Conservation (phyloP, 305 asterid genomes). For the Fraxinus latifolia region DNA sequence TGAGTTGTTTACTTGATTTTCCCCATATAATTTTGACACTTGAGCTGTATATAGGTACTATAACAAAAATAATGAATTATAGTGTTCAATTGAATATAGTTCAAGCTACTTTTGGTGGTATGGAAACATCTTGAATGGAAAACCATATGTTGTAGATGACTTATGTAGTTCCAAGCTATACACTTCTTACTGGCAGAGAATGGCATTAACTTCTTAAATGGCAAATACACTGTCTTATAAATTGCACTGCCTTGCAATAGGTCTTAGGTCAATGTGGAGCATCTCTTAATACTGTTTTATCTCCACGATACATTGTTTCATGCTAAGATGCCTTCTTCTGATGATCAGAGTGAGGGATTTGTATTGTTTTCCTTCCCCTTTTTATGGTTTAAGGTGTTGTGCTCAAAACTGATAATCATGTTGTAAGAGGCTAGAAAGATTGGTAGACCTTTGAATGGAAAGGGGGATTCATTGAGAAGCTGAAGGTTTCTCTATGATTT, state of each 20-base stretch:
- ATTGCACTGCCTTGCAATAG: neutral
- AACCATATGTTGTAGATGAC: neutral
- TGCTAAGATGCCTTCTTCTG: neutral
- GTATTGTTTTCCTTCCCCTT: neutral
- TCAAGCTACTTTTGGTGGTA: neutral
- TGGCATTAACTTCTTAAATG: neutral
- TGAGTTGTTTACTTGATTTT: neutral
- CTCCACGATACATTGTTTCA: neutral
- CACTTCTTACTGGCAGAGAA: neutral
- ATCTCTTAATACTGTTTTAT: neutral
- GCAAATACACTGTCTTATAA: neutral
- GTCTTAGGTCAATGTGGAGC: constrained; percentile 1
- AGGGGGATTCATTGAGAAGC: constrained; percentile 6
- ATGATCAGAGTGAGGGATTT: neutral
- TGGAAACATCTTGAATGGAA: neutral
- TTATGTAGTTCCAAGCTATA: neutral
- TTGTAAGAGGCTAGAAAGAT: neutral
- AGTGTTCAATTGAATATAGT: neutral
- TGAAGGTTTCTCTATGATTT: neutral
- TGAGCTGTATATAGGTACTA: neutral
- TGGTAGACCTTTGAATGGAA: neutral
- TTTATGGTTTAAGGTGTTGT: neutral
- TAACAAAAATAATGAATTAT: neutral
- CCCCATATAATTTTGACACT: neutral
- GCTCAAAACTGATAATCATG: neutral